Evolutionary conservation across 1,284 basidiomycete genomes (phyloP).

Genomic region (Moniliella sp.): DNA sequence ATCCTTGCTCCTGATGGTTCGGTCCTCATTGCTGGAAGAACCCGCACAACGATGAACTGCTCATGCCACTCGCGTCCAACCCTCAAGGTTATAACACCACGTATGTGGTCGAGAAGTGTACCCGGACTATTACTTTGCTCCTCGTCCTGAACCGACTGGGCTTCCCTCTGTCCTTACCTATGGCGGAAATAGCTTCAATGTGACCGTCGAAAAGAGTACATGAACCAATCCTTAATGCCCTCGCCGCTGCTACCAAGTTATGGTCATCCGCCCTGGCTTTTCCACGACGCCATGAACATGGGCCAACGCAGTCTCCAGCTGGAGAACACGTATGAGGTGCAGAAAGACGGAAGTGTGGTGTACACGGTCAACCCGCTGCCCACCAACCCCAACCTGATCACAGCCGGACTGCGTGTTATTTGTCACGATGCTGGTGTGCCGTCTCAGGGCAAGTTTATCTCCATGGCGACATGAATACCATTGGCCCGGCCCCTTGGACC

Average conservation of each 20-base stretch:
- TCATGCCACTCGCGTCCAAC: constrained; percentile 13
- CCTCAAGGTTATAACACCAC: constrained; percentile 50
- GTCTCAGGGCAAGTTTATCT: constrained; percentile 45
- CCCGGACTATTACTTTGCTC: constrained; percentile 44
- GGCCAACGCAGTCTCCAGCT: constrained; percentile 45
- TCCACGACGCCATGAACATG: constrained; percentile 88
- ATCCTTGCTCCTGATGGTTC: constrained; percentile 61
- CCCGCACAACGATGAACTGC: constrained; percentile 51
- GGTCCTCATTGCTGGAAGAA: constrained; percentile 69
- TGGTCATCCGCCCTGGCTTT: constrained; percentile 66
- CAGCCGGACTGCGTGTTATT: constrained; percentile 61
- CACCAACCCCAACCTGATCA: constrained; percentile 40
- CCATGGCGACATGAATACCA: constrained; percentile 39
- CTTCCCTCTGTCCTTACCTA: constrained; percentile 55
- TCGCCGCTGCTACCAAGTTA: constrained; percentile 52
- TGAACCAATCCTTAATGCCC: constrained; percentile 27
- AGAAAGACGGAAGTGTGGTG: constrained; percentile 49
- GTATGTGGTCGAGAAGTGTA: constrained; percentile 64
- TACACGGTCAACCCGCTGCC: constrained; percentile 42
- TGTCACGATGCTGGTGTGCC: constrained; percentile 49
- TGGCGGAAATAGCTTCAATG: constrained; percentile 62
- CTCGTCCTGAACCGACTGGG: constrained; percentile 51
- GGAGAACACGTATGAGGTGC: constrained; percentile 59
- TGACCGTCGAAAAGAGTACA: constrained; percentile 36
- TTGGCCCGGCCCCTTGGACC: constrained; percentile 11